Percentiles rank a stretch among this genome's conserved stretches.
Evolutionary conservation across 331 rosid genomes (phyloP).

Genomic region (Malus hybrid): DNA sequence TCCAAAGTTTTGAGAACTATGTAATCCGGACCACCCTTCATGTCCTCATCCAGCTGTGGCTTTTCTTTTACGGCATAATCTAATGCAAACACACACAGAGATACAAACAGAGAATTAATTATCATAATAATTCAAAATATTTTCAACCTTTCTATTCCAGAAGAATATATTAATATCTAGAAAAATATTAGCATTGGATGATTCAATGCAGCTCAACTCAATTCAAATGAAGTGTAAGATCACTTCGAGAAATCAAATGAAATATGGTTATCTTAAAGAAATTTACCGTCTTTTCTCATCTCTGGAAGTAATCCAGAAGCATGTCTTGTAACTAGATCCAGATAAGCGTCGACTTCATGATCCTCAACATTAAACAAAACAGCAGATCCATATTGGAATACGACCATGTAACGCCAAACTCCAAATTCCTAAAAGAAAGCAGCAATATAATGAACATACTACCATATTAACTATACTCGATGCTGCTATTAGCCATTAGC

Average conservation of each 20-base stretch:
- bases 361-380: slow-evolving; percentile 90
- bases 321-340: slow-evolving; percentile 65
- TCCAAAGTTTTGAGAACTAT: slow-evolving; percentile 79
- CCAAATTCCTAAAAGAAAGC: slow-evolving; percentile 40
- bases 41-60: slow-evolving; percentile 68
- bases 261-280: slow-evolving; percentile 14
- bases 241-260: neutral
- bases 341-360: slow-evolving; percentile 69
- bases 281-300: slow-evolving; percentile 83
- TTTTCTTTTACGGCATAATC: slow-evolving; percentile 91
- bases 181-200: neutral
- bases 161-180: neutral
- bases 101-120: neutral
- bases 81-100: slow-evolving; percentile 17
- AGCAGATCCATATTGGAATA: slow-evolving; percentile 91
- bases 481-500: neutral
- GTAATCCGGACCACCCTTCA: slow-evolving; percentile 92
- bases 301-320: slow-evolving; percentile 85
- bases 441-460: slow-evolving; percentile 8
- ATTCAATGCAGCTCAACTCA: neutral
- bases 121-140: neutral
- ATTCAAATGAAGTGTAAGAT: neutral
- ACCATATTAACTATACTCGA: neutral
- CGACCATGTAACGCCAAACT: slow-evolving; percentile 59
- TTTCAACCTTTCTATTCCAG: neutral